Base-by-base conservation (phyloP, 129 eudicot species). In the Helianthus tuberosus region DNA sequence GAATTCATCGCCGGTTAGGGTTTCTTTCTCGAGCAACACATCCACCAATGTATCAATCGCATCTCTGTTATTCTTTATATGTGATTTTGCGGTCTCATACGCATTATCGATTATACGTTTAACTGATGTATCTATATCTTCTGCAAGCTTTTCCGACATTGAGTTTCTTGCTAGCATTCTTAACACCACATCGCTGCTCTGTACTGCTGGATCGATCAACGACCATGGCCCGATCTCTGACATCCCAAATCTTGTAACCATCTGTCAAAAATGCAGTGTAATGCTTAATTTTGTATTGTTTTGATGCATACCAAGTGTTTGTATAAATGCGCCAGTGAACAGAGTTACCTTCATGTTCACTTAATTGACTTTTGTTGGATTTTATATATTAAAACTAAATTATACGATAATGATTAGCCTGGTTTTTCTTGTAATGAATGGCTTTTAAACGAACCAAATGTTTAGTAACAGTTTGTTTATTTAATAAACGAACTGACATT, bases 161-260 rank as follows among this genome's bases (percentile, higher is more conserved):
- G 85, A 79, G 58, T 91, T 91, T 81, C 97, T 83, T 35, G 96
- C 89, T 52, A 91, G 59, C 97, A 89, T 91, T 63, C 97, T 86
- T 72, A 84, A 66, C 5, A 91, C 90, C 71, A 91, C 64, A 54
- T 89, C 91, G 52, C 89, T 83, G 80, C 84, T 86, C 65, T 86
- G 88, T 16, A 63, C 81, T 25, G 82, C 75, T 66, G 88, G 91
- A 80, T 89, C 97, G 16, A 79, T 83, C 81, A 91, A 75, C 12
- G 93, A 79, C 96, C 96, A 91, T 68, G 97, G 96, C 29, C 96
- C 96, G 10, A 91, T 83, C 76, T 91, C 97, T 25, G 97, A 91
- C 97, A 89, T 91, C 57, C 97, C 96, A 75, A 80, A 89, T 78
- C 80, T 77, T 3, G 88, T 86, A 55, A 91, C 96, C 97, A 89